phyloP scores from a whole-genome alignment of 192 early-diverging fungal species.

The Coemansia sp. region DNA sequence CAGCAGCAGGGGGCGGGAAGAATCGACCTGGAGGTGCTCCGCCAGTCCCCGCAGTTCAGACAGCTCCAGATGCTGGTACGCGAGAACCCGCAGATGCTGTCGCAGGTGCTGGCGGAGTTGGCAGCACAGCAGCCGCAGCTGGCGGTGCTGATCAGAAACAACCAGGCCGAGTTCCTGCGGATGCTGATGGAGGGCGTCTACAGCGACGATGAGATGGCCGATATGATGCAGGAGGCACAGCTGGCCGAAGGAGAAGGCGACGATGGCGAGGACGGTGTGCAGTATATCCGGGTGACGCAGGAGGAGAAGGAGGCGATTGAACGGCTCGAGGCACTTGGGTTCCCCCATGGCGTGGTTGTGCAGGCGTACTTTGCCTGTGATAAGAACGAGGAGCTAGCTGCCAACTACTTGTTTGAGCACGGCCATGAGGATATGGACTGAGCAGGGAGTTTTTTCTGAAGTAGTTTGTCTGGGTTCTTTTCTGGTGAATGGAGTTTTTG shows the following conservation, averaged over 20 bases:
- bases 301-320: conserved; percentile 92
- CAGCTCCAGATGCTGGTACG: conserved; percentile 87
- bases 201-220: conserved; percentile 34
- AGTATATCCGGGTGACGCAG: conserved; percentile 79
- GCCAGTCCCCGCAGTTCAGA: conserved; percentile 86
- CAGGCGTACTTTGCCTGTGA: conserved; percentile 98
- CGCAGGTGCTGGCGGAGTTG: conserved; percentile 82
- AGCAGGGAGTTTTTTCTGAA: neutral
- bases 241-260: conserved; percentile 48
- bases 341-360: conserved; percentile 76
- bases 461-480: neutral
- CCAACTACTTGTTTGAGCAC: conserved; percentile 93
- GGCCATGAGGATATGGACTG: conserved; percentile 59
- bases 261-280: conserved; percentile 64
- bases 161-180: conserved; percentile 79
- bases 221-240: conserved; percentile 28
- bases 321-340: conserved; percentile 77
- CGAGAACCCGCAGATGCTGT: conserved; percentile 80
- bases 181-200: conserved; percentile 59
- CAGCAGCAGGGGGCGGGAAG: conserved; percentile 10
- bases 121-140: conserved; percentile 84
- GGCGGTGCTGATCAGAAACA: conserved; percentile 70
- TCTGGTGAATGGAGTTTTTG: neutral
- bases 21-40: conserved; percentile 54
- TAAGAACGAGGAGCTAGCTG: conserved; percentile 95